A percentile compares a stretch with the other conserved stretches of the same genome.
phyloP scores from a whole-genome alignment of 495 filamentous ascomycete species.

The Podospora tetraspora region DNA sequence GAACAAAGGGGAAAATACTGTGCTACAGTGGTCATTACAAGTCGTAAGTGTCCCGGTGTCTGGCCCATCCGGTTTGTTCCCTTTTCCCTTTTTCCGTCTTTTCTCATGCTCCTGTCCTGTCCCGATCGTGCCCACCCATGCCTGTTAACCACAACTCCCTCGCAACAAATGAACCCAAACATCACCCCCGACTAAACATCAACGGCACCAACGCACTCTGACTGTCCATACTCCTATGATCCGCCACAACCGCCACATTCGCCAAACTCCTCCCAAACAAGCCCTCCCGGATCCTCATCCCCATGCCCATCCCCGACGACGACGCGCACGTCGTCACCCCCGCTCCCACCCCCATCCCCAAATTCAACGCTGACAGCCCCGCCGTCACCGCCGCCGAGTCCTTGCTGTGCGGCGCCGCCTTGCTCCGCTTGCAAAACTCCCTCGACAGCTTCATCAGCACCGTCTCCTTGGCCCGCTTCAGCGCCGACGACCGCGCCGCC shows the following conservation, averaged over 20 bases:
- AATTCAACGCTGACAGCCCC: constrained; percentile 21
- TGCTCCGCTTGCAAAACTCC: constrained; percentile 32
- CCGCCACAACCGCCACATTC: constrained; percentile 19
- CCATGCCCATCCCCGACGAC: constrained; percentile 19
- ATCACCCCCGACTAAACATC: constrained; percentile 41
- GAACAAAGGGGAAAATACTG: constrained; percentile 6
- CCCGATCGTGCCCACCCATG: background rate
- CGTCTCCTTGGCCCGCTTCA: constrained; percentile 40
- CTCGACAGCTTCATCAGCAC: constrained; percentile 42
- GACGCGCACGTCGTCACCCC: background rate
- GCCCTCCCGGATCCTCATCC: constrained; percentile 36
- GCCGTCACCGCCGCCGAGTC: constrained; percentile 28
- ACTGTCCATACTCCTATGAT: constrained; percentile 37
- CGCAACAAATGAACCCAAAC: background rate
- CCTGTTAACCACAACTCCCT: background rate
- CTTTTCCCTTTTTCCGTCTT: background rate
- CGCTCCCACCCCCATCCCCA: constrained; percentile 1
- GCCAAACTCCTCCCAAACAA: constrained; percentile 37
- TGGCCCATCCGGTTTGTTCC: background rate
- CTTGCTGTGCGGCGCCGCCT: constrained; percentile 9
- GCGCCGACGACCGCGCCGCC: constrained; percentile 37
- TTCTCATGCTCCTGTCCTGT: background rate
- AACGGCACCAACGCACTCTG: constrained; percentile 44
- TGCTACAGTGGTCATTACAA: constrained; percentile 12
- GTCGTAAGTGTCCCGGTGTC: constrained; percentile 1